phyloP scores from a whole-genome alignment of 2,329 filamentous ascomycete species.

The Pseudogymnoascus sp. region DNA sequence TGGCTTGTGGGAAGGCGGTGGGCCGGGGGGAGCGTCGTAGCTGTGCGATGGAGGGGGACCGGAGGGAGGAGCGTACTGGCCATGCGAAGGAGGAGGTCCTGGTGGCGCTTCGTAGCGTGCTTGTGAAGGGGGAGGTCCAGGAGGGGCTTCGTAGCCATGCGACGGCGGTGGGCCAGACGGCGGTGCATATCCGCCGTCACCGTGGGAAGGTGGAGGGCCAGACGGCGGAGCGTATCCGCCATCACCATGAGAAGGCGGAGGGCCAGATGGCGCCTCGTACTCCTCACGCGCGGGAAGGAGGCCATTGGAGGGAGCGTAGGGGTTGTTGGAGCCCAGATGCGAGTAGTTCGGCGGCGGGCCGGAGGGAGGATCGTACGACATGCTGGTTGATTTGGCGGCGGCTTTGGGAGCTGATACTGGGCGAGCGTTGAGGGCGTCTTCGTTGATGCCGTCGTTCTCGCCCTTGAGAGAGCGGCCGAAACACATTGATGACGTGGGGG shows the following conservation, averaged over 20 bases:
- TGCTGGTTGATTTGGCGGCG: background rate
- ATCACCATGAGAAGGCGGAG: slow-evolving; percentile 10
- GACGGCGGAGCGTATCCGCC: slow-evolving; percentile 25
- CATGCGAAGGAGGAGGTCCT: slow-evolving; percentile 27
- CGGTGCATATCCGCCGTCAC: slow-evolving; percentile 21
- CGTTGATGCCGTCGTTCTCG: background rate
- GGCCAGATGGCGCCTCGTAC: slow-evolving; percentile 2
- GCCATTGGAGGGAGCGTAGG: background rate
- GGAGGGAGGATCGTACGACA: background rate
- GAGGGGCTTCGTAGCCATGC: background rate
- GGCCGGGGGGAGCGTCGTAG: slow-evolving; percentile 33
- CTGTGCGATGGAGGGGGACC: slow-evolving; percentile 20
- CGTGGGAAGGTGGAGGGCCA: background rate
- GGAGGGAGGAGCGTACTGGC: slow-evolving; percentile 18
- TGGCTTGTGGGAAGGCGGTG: slow-evolving; percentile 22
- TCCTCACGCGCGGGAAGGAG: background rate
- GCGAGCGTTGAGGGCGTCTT: background rate
- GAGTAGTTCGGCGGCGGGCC: slow-evolving; percentile 2
- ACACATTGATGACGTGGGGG: background rate
- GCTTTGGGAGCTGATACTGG: background rate
- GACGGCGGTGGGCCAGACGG: slow-evolving; percentile 17
- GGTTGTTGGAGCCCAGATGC: background rate
- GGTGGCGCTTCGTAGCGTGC: slow-evolving; percentile 27
- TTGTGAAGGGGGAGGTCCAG: background rate
- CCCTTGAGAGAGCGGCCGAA: background rate